These are phyloP conservation scores for Orychophragmus violaceus DNA, from an alignment of 345 rosid genomes.

Conservation along the genomic window DNA sequence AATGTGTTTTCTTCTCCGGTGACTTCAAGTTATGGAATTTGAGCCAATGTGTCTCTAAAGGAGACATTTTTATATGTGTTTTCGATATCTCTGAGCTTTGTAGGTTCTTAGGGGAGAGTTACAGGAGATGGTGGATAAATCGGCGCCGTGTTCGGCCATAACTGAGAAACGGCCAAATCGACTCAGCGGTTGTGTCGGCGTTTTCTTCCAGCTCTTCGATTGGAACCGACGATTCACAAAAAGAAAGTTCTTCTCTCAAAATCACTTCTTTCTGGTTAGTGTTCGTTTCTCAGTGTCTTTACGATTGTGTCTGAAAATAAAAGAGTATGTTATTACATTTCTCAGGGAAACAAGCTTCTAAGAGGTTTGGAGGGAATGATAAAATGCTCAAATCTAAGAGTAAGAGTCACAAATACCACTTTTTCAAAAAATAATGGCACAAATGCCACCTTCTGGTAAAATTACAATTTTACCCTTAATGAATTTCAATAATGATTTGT, in stretches of 20 bases:
- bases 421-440: too few relatives aligned
- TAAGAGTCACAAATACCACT: too few relatives aligned
- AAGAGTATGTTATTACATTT: background rate
- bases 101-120: slow-evolving; percentile 29
- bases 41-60: slow-evolving; percentile 7
- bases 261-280: slow-evolving; percentile 68
- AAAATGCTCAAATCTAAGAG: slow-evolving; percentile 80
- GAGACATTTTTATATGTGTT: background rate
- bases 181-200: slow-evolving; percentile 80
- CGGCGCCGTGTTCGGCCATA: slow-evolving; percentile 49
- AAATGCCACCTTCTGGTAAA: too few relatives aligned
- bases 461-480: too few relatives aligned
- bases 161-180: slow-evolving; percentile 61
- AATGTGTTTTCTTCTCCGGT: background rate
- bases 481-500: too few relatives aligned
- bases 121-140: slow-evolving; percentile 36
- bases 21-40: background rate
- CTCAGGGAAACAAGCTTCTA: slow-evolving; percentile 51
- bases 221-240: slow-evolving; percentile 85
- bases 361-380: slow-evolving; percentile 69
- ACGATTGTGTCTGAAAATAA: background rate
- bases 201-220: slow-evolving; percentile 84
- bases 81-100: slow-evolving; percentile 3
- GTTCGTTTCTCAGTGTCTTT: background rate
- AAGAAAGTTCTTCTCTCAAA: slow-evolving; percentile 76